phyloP scores from a whole-genome alignment of 2,329 filamentous ascomycete species.

The Pyrenochaeta sp. region DNA sequence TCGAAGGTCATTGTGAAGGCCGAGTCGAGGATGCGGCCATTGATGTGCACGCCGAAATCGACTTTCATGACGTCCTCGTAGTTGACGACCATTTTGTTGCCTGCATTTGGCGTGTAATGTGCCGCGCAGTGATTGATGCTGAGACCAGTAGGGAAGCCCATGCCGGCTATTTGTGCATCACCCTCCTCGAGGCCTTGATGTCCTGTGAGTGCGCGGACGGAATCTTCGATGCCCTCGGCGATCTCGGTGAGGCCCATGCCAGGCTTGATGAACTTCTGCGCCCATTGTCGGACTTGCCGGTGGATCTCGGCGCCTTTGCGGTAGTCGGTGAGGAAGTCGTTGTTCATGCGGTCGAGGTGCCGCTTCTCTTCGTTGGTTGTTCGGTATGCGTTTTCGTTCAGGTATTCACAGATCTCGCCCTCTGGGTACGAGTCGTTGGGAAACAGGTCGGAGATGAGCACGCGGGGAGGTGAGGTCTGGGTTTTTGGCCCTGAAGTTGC shows the following conservation, averaged over 20 bases:
- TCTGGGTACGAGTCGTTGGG: conserved; percentile 75
- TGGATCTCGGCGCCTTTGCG: conserved; percentile 89
- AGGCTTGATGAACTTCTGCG: conserved; percentile 80
- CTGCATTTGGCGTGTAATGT: conserved; percentile 87
- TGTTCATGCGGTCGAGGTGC: conserved; percentile 80
- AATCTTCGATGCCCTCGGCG: conserved; percentile 85
- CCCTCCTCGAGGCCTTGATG: conserved; percentile 80
- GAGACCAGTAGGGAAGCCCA: conserved; percentile 87
- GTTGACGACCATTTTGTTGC: conserved; percentile 76
- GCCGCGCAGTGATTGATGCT: conserved; percentile 87
- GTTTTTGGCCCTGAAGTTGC: conserved; percentile 62
- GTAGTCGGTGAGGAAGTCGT: conserved; percentile 81
- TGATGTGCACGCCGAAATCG: conserved; percentile 76
- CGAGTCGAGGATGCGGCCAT: conserved; percentile 75
- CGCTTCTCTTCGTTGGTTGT: conserved; percentile 87
- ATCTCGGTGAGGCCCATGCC: conserved; percentile 83
- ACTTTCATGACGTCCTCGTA: conserved; percentile 77
- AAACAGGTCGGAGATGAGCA: conserved; percentile 77
- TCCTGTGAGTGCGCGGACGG: conserved; percentile 78
- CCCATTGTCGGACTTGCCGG: conserved; percentile 85
- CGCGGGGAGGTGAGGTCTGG: conserved; percentile 80
- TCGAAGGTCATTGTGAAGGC: conserved; percentile 76
- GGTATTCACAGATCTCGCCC: conserved; percentile 81
- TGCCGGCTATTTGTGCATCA: conserved; percentile 78
- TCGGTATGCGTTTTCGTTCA: conserved; percentile 77